Percentiles rank a stretch among this genome's conserved stretches.
These are phyloP conservation scores for Chlamydomonas urium DNA, from an alignment of 139 green algal species.

Conservation along the genomic window DNA sequence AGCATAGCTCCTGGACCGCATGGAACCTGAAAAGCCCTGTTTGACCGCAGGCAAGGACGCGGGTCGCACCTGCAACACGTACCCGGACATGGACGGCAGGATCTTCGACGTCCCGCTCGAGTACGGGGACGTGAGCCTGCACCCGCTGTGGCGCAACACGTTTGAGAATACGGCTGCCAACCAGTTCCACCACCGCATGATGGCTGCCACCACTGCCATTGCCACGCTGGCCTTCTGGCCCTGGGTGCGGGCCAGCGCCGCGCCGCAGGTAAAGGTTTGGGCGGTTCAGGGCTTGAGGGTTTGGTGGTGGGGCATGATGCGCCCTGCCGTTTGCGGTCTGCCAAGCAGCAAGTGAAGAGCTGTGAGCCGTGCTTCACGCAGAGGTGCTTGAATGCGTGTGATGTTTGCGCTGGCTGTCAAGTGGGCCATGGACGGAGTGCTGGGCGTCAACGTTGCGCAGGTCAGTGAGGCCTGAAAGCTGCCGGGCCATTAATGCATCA, in stretches of 20 bases:
- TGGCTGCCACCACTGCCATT: conserved; percentile 74
- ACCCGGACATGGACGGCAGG: conserved; percentile 87
- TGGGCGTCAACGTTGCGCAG: conserved; percentile 51
- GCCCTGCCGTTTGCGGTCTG: too few species aligned
- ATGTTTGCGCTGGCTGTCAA: too few species aligned
- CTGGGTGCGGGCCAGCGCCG: background rate
- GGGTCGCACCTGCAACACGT: conserved; percentile 96
- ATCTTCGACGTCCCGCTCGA: conserved; percentile 84
- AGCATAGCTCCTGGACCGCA: too few species aligned
- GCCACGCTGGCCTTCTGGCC: conserved; percentile 54
- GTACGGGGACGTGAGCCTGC: conserved; percentile 59
- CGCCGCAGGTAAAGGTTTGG: too few species aligned
- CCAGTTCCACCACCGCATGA: conserved; percentile 44
- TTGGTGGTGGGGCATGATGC: too few species aligned
- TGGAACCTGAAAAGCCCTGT: too few species aligned
- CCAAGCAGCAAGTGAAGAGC: too few species aligned
- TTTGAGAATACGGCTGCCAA: conserved; percentile 97
- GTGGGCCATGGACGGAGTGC: conserved; percentile 46
- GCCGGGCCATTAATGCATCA: too few species aligned
- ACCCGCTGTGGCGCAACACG: conserved; percentile 62
- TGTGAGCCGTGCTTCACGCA: too few species aligned
- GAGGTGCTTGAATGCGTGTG: too few species aligned
- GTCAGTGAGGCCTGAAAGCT: too few species aligned
- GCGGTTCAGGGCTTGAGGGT: too few species aligned
- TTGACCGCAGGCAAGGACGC: conserved; percentile 72